Evolutionary conservation across 1,139 yeast species (phyloP).

Genomic region (Spathaspora sp.): DNA sequence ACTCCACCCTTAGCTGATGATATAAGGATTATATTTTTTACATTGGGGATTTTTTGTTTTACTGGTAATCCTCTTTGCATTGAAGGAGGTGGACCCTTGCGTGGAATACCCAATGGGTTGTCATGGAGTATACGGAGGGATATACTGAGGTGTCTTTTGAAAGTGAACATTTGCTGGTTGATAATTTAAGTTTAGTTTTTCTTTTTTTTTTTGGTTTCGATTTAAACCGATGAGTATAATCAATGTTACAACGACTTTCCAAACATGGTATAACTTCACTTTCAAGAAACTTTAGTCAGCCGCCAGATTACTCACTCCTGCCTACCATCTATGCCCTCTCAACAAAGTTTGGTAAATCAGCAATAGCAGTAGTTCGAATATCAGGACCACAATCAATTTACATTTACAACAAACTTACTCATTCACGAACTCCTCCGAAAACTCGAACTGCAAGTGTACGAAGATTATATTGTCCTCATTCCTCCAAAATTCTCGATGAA

Average conservation of each 20-base stretch:
- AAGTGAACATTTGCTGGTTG: background rate
- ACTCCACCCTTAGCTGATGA: constrained; percentile 85
- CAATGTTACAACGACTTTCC: constrained; percentile 3
- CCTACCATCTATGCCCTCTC: constrained; percentile 91
- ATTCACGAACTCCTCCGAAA: constrained; percentile 33
- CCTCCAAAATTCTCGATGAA: constrained; percentile 59
- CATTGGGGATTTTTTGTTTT: constrained; percentile 57
- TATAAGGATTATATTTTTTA: constrained; percentile 61
- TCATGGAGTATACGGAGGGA: constrained; percentile 20
- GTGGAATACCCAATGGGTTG: constrained; percentile 55
- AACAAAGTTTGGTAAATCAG: constrained; percentile 78
- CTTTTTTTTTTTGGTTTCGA: background rate
- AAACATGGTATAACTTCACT: background rate
- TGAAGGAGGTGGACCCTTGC: constrained; percentile 24
- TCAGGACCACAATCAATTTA: constrained; percentile 66
- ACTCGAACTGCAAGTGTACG: constrained; percentile 60
- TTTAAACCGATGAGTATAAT: background rate
- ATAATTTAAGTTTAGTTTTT: background rate
- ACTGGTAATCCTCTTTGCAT: constrained; percentile 53
- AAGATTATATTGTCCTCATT: constrained; percentile 44
- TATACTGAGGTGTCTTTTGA: background rate
- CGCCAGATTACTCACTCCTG: constrained; percentile 1
- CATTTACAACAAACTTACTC: constrained; percentile 50
- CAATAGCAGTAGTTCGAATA: constrained; percentile 81
- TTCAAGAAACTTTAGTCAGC: background rate